Percentiles rank a stretch among this genome's conserved stretches.
phyloP scores from a whole-genome alignment of 352 stramenopile species.

The Pythium pyrilobum region DNA sequence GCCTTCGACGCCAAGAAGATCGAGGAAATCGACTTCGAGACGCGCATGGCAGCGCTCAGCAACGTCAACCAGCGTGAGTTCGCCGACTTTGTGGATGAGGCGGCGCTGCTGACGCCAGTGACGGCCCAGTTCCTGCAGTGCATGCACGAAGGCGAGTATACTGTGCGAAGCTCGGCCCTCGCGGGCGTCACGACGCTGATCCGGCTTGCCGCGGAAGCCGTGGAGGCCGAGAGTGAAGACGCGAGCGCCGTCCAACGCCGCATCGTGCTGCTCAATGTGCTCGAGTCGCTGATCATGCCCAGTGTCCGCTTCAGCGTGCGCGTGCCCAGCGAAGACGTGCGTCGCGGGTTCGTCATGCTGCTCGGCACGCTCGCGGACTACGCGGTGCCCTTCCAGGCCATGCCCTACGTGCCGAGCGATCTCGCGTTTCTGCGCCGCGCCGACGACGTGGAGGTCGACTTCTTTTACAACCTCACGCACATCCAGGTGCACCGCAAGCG shows the following conservation, averaged over 20 bases:
- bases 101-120: slow-evolving; percentile 68
- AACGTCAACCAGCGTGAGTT: slow-evolving; percentile 61
- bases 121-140: slow-evolving; percentile 72
- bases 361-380: slow-evolving; percentile 64
- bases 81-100: slow-evolving; percentile 45
- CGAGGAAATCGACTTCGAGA: slow-evolving; percentile 83
- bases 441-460: slow-evolving; percentile 93
- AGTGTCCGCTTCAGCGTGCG: slow-evolving; percentile 81
- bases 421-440: slow-evolving; percentile 63
- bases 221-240: slow-evolving; percentile 20
- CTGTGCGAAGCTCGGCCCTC: slow-evolving; percentile 70
- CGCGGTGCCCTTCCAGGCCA: slow-evolving; percentile 26
- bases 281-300: slow-evolving; percentile 88
- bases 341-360: slow-evolving; percentile 83
- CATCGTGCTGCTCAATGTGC: slow-evolving; percentile 52
- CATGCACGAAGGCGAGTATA: slow-evolving; percentile 83
- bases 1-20: slow-evolving; percentile 76
- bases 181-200: slow-evolving; percentile 55
- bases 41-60: slow-evolving; percentile 70
- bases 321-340: slow-evolving; percentile 63
- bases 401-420: slow-evolving; percentile 65
- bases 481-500: slow-evolving; percentile 96
- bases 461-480: slow-evolving; percentile 98
- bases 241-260: slow-evolving; percentile 1
- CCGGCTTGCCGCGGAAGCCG: slow-evolving; percentile 25